Evolutionary conservation across 495 filamentous ascomycete genomes (phyloP).

Genomic region (Glarea lozoyensis): DNA sequence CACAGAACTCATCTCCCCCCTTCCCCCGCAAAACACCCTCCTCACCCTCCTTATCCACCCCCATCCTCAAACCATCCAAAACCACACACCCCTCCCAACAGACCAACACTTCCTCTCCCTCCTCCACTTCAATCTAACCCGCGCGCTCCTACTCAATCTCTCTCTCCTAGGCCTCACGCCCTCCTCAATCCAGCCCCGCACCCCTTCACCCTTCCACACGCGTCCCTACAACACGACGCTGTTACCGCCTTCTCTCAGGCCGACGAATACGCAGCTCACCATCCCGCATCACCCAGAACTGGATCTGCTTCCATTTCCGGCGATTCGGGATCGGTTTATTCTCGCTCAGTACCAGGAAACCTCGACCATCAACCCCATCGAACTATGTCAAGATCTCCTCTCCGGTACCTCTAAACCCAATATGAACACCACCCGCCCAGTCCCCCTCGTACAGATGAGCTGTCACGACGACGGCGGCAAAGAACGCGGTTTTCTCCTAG

Average conservation of each 20-base stretch:
- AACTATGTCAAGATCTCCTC: constrained; percentile 4
- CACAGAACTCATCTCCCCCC: too few species aligned
- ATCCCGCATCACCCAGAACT: constrained; percentile 27
- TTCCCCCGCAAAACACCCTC: not conserved
- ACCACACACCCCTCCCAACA: constrained; percentile 2
- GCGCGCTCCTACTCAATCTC: constrained; percentile 1
- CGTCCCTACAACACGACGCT: not conserved
- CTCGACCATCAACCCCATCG: constrained; percentile 2
- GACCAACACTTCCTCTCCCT: constrained; percentile 8
- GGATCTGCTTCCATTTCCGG: constrained; percentile 26
- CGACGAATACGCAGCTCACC: constrained; percentile 15
- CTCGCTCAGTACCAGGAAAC: not conserved
- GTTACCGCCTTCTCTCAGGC: constrained; percentile 18
- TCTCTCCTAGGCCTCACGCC: constrained; percentile 1
- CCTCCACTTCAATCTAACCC: constrained; percentile 7
- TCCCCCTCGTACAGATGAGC: not conserved
- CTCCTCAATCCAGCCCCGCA: constrained; percentile 1
- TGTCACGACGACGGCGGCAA: too few species aligned
- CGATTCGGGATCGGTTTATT: constrained; percentile 18
- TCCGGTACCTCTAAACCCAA: constrained; percentile 4
- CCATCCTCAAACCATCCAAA: not conserved
- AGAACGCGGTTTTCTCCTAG: too few species aligned
- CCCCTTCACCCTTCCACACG: constrained; percentile 5
- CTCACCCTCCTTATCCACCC: not conserved
- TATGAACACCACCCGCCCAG: not conserved